Base-by-base conservation (phyloP, 1,139 yeast species). In the Arxiozyma heterogenica region DNA sequence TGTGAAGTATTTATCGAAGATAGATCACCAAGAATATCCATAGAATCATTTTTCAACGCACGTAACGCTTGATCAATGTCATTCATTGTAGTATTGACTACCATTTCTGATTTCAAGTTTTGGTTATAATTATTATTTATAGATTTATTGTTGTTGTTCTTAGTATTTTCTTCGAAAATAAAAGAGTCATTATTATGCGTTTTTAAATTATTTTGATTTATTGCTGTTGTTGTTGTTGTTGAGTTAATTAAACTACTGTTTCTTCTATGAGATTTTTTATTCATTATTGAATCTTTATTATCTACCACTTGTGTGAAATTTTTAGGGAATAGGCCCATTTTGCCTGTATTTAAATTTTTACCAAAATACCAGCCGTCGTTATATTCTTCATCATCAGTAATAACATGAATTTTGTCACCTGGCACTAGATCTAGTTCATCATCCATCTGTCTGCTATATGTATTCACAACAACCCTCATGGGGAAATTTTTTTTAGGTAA, bases 281-380 rank as follows among this genome's bases (percentile, higher is more conserved):
- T 75, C 30, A 60, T 55, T n/a, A 84, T 77, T 53, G 50, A 30
- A 9, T 64, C 57, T 47, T 64, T 61, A 49, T 65, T 60, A 34
- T 70, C 69, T 18, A 71, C 61, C 5, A 75, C 64, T 61, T 81
- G 83, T 1, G 94, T 87, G 67, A 91, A 93, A 15, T 89, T 81
- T 64, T 85, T 86, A 12, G 98, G 98, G 66, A 89, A 93, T 49
- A 93, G 74, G 0, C 98, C 98, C 12, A 87, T 90, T 56, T 80
- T 78, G 51, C 80, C 79, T 0, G 91, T 83, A 50, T 78, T 67
- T 53, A 87, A 68, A 62, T 91, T 90, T 58, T 84, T 83, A 11
- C 98, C 96, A 85, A 80, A 80, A 65, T 84, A 93, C 99, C 99
- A 93, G n/a, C 98, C 98, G 69, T 93, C 99, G 61, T 88, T 86